Conservation (phyloP, 345 rosid genomes). For the Lepidium africanum region DNA sequence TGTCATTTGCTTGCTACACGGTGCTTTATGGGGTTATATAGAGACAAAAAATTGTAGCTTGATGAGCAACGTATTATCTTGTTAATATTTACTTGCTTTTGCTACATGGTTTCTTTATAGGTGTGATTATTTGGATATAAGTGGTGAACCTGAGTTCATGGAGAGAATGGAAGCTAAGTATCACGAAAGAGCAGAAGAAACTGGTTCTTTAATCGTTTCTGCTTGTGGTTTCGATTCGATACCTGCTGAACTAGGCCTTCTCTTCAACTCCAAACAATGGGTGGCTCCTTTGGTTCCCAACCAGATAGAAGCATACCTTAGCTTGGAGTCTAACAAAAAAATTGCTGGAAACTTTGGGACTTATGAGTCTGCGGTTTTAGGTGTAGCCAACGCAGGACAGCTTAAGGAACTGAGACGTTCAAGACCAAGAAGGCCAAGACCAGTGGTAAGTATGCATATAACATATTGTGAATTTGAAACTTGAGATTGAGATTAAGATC, state of each 20-base stretch:
- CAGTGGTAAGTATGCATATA: conserved; percentile 37
- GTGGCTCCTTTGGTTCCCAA: conserved; percentile 54
- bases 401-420: conserved; percentile 70
- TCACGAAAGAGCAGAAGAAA: conserved; percentile 62
- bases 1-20: background rate
- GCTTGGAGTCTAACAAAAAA: conserved; percentile 65
- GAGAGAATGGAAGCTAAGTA: conserved; percentile 65
- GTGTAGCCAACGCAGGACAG: conserved; percentile 51
- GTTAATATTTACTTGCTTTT: background rate
- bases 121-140: conserved; percentile 87
- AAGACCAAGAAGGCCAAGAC: conserved; percentile 63
- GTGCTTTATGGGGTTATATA: background rate
- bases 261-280: conserved; percentile 86
- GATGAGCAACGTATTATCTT: background rate
- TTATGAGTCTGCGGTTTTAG: conserved; percentile 75
- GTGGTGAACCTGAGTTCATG: conserved; percentile 95
- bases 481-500: background rate
- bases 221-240: conserved; percentile 93
- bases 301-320: conserved; percentile 60
- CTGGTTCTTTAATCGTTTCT: conserved; percentile 68
- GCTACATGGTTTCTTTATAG: conserved; percentile 16
- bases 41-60: background rate
- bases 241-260: conserved; percentile 77
- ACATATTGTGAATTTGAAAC: background rate
- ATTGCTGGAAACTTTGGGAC: conserved; percentile 79